Conservation (phyloP, 2,329 filamentous ascomycete species). For the Stemphylium beticola region DNA sequence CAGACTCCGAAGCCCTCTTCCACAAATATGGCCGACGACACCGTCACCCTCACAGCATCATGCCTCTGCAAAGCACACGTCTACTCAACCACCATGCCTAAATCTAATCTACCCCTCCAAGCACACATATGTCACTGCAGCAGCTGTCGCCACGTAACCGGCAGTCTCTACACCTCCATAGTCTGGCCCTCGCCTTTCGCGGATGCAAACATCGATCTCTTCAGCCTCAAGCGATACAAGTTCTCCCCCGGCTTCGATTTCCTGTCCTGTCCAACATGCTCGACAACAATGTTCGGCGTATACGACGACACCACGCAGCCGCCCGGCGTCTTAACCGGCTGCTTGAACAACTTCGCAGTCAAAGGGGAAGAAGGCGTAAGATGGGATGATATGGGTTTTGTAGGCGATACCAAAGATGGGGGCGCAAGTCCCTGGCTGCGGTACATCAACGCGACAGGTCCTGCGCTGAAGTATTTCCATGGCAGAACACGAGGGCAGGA, state of each 20-base stretch:
- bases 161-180: constrained; percentile 51
- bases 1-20: background rate
- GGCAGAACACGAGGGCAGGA: constrained; percentile 13
- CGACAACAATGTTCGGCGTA: constrained; percentile 54
- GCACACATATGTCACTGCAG: constrained; percentile 57
- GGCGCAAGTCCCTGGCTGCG: constrained; percentile 58
- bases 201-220: constrained; percentile 24
- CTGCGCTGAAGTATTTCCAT: constrained; percentile 26
- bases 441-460: constrained; percentile 43
- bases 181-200: constrained; percentile 49
- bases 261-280: constrained; percentile 55
- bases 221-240: constrained; percentile 46
- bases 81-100: constrained; percentile 47
- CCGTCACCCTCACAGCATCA: constrained; percentile 44
- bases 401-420: constrained; percentile 61
- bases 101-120: constrained; percentile 51
- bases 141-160: constrained; percentile 57
- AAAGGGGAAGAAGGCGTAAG: constrained; percentile 19
- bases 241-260: constrained; percentile 46
- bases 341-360: constrained; percentile 39
- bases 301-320: constrained; percentile 16
- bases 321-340: constrained; percentile 51
- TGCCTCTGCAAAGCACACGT: constrained; percentile 56
- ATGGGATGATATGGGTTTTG: constrained; percentile 51
- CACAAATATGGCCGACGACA: constrained; percentile 20